These are phyloP conservation scores for Linum lewisii DNA, from an alignment of 345 rosid species.

Conservation along the genomic window DNA sequence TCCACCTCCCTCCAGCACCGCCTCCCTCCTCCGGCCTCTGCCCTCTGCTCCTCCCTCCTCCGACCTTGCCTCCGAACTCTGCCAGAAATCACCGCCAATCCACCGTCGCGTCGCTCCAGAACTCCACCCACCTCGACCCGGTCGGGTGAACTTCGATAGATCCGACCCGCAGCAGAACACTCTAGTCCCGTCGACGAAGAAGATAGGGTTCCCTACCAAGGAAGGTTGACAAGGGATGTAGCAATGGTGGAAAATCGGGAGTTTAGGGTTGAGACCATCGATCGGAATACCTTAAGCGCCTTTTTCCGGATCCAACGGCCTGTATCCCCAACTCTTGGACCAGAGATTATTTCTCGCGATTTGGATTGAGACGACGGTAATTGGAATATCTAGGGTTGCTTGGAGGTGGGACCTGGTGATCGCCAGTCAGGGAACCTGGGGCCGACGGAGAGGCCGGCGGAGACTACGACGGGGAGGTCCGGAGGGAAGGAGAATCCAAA, in stretches of 20 bases:
- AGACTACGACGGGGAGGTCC: too few relatives aligned
- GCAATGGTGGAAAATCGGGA: conserved; percentile 86
- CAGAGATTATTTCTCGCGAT: conserved; percentile 73
- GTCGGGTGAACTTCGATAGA: conserved; percentile 78
- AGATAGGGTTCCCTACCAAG: conserved; percentile 88
- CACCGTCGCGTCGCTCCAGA: conserved; percentile 82
- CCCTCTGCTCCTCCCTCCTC: too few relatives aligned
- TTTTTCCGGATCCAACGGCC: conserved; percentile 80
- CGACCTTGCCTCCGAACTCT: too few relatives aligned
- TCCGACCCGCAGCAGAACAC: conserved; percentile 94
- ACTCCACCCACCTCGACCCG: conserved; percentile 98
- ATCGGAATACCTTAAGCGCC: conserved; percentile 70
- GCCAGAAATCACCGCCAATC: too few relatives aligned
- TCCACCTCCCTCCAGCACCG: too few relatives aligned
- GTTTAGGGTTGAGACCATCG: conserved; percentile 75
- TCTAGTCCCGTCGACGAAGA: conserved; percentile 77
- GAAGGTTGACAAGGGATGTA: conserved; percentile 85
- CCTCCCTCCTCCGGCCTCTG: too few relatives aligned
- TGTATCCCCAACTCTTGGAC: conserved; percentile 87
- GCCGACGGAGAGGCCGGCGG: too few relatives aligned
- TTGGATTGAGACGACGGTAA: too few relatives aligned
- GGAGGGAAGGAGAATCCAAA: too few relatives aligned
- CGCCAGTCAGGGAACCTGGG: too few relatives aligned
- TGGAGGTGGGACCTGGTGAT: too few relatives aligned
- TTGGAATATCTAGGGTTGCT: too few relatives aligned